phyloP scores from a whole-genome alignment of 495 filamentous ascomycete genomes.

The Corynascus novoguineensis region DNA sequence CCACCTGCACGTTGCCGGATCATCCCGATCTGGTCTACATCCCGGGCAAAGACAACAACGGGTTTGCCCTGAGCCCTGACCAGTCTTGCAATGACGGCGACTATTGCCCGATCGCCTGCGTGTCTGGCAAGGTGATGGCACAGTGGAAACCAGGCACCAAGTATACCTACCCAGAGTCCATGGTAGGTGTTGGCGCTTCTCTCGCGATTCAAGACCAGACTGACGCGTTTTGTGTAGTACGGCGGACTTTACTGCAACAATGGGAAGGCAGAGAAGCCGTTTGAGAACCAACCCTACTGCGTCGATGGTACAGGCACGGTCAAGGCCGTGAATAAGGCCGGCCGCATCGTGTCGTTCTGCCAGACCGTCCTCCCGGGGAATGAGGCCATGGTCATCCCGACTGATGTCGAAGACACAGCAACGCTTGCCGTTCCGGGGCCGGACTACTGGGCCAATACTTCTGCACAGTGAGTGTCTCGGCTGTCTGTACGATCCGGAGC shows the following conservation, averaged over 20 bases:
- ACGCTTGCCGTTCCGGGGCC: conserved; percentile 66
- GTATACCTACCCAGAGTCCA: conserved; percentile 65
- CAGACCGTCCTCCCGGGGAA: conserved; percentile 83
- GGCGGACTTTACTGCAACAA: conserved; percentile 73
- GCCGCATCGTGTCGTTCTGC: conserved; percentile 63
- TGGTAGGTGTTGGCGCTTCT: conserved; percentile 51
- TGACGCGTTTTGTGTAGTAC: conserved; percentile 48
- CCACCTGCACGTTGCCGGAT: conserved; percentile 59
- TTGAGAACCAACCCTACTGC: conserved; percentile 64
- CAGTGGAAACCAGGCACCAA: conserved; percentile 71
- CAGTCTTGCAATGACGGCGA: conserved; percentile 61
- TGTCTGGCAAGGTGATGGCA: conserved; percentile 66
- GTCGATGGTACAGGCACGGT: conserved; percentile 64
- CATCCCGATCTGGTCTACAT: conserved; percentile 64
- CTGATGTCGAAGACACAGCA: conserved; percentile 48
- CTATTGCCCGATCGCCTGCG: conserved; percentile 77
- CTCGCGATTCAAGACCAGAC: neutral
- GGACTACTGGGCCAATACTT: conserved; percentile 65
- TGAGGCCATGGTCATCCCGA: conserved; percentile 83
- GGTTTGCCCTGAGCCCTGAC: conserved; percentile 80
- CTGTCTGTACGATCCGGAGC: neutral
- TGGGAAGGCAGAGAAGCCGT: conserved; percentile 66
- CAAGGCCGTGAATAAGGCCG: conserved; percentile 57
- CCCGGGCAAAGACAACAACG: conserved; percentile 59
- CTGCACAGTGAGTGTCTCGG: conserved; percentile 58